Percentiles rank a stretch among this genome's conserved stretches.
These are phyloP conservation scores for Calonectria henricotiae DNA, from an alignment of 2,329 filamentous ascomycete genomes.

Conservation along the genomic window DNA sequence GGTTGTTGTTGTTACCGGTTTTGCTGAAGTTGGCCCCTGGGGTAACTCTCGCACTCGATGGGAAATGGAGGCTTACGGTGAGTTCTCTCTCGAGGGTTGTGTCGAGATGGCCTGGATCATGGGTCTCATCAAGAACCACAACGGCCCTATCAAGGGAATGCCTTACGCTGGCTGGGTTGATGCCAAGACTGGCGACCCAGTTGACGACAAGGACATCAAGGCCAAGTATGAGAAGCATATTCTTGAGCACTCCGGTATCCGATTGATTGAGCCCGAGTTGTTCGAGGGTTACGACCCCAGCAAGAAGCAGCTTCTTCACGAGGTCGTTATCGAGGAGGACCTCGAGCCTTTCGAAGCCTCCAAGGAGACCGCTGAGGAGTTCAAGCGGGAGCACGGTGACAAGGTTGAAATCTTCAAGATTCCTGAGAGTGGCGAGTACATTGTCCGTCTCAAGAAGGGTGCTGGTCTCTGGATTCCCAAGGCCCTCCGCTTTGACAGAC, in stretches of 20 bases:
- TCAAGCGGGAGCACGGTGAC: slow-evolving; percentile 96
- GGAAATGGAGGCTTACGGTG: slow-evolving; percentile 98
- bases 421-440: slow-evolving; percentile 92
- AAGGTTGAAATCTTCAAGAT: slow-evolving; percentile 99
- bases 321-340: slow-evolving; percentile 97
- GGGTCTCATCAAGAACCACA: slow-evolving; percentile 99
- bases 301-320: slow-evolving; percentile 98
- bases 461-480: slow-evolving; percentile 97
- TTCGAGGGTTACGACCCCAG: slow-evolving; percentile 98
- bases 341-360: slow-evolving; percentile 97
- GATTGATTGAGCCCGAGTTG: slow-evolving; percentile 96
- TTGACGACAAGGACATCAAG: slow-evolving; percentile 99
- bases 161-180: slow-evolving; percentile 98
- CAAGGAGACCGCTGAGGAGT: slow-evolving; percentile 97
- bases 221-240: slow-evolving; percentile 97
- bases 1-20: slow-evolving; percentile 97
- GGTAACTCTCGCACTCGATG: slow-evolving; percentile 98
- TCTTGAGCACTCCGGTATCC: slow-evolving; percentile 96
- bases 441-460: slow-evolving; percentile 94
- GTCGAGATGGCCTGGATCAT: slow-evolving; percentile 99
- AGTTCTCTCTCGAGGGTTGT: slow-evolving; percentile 97
- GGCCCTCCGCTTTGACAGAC: slow-evolving; percentile 95
- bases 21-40: slow-evolving; percentile 97
- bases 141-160: slow-evolving; percentile 95
- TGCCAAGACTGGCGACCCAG: slow-evolving; percentile 91